These are phyloP conservation scores for Stygiomarasmius scandens DNA, from an alignment of 1,284 basidiomycete species.

Conservation along the genomic window DNA sequence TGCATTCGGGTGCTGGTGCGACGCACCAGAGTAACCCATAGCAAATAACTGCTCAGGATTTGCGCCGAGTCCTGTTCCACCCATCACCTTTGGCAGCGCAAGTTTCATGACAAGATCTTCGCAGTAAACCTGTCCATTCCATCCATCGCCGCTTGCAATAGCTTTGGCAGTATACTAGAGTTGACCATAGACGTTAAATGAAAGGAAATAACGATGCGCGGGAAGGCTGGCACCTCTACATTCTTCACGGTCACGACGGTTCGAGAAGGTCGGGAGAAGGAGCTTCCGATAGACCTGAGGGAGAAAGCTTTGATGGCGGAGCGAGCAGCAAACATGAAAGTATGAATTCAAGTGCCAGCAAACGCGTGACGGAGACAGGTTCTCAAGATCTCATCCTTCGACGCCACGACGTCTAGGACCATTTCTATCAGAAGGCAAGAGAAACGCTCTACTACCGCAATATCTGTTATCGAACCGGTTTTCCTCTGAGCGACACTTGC, in stretches of 20 bases:
- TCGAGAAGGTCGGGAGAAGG: neutral
- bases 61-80: conserved; percentile 43
- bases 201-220: neutral
- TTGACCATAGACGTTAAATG: neutral
- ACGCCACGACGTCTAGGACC: no score
- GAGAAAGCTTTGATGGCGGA: no score
- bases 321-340: no score
- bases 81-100: conserved; percentile 36
- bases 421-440: no score
- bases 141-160: conserved; percentile 41
- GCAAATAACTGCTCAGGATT: conserved; percentile 48
- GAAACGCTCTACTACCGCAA: no score
- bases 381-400: no score
- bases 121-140: conserved; percentile 38
- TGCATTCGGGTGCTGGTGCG: no score
- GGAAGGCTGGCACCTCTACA: conserved; percentile 5
- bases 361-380: no score
- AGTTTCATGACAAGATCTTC: conserved; percentile 36
- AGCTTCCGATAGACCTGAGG: neutral
- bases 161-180: conserved; percentile 37
- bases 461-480: no score
- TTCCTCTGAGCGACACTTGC: no score
- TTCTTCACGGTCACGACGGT: conserved; percentile 17
- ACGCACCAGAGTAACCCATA: conserved; percentile 17
- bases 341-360: no score